A percentile compares a stretch with the other conserved stretches of the same genome.
phyloP scores from a whole-genome alignment of 1,284 basidiomycete species.

The Kwoniella shivajii region DNA sequence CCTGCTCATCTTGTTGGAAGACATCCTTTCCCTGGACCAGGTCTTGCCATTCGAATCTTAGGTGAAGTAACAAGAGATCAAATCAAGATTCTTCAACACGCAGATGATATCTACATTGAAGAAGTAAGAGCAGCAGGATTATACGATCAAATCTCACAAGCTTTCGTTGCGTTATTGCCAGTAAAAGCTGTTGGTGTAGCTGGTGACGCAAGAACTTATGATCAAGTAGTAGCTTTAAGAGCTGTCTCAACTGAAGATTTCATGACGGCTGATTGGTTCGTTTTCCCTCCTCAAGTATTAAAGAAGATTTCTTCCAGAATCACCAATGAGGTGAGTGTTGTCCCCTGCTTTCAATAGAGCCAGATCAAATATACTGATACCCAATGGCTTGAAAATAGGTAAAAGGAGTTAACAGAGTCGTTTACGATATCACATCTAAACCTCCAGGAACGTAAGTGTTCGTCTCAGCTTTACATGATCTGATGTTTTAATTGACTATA shows the following conservation, averaged over 20 bases:
- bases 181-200: slow-evolving; percentile 48
- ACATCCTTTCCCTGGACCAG: slow-evolving; percentile 99
- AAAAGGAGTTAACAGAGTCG: slow-evolving; percentile 85
- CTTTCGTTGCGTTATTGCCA: slow-evolving; percentile 81
- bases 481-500: slow-evolving; percentile 8
- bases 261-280: slow-evolving; percentile 98
- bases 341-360: neutral
- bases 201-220: slow-evolving; percentile 96
- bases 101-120: slow-evolving; percentile 96
- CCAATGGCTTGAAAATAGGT: slow-evolving; percentile 20
- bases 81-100: slow-evolving; percentile 90
- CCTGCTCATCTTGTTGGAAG: slow-evolving; percentile 91
- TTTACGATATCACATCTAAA: slow-evolving; percentile 97
- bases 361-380: neutral
- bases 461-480: slow-evolving; percentile 10
- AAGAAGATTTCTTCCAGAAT: slow-evolving; percentile 93
- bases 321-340: slow-evolving; percentile 85
- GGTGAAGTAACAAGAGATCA: slow-evolving; percentile 92
- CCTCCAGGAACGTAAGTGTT: slow-evolving; percentile 73
- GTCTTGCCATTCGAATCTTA: slow-evolving; percentile 97
- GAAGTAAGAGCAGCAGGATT: slow-evolving; percentile 91
- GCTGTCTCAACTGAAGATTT: slow-evolving; percentile 94
- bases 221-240: slow-evolving; percentile 89
- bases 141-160: slow-evolving; percentile 94
- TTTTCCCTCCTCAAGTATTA: slow-evolving; percentile 90